Evolutionary conservation across 257 asterid genomes (phyloP), one percentile per base, ranked within the genome.

Genomic region (Asclepias syriaca): DNA sequence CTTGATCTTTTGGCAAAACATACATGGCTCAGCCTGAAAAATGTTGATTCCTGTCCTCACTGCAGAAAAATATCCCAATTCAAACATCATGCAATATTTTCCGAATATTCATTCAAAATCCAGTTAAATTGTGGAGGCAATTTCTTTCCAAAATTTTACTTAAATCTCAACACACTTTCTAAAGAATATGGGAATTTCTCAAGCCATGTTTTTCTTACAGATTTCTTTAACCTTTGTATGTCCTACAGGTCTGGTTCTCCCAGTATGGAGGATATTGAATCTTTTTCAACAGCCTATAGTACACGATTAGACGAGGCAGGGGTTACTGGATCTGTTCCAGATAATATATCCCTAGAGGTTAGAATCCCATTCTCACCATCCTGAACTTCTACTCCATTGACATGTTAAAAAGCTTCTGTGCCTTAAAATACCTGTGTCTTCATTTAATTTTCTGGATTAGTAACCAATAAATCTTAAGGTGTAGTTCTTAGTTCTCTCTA

Each of bases 211-310:
- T 43, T 43, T 43, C 48, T 43, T 43, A 11, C 48, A 43, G 48
- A 43, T 43, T 0, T 43, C 2, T 45, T 65, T 66, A 58, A 55
- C n/a, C 65, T 56, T 43, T 73, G 2, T 32, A 34, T 65, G 58
- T 48, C 29, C 32, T 11, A 12, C 91, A 93, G 98, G 86, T 93
- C 95, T 68, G 96, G 98, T 74, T 89, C 98, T 81, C 98, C 98
- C 19, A 78, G 16, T 75, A 84, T 93, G 93, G 54, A 59, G 65
- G 98, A 93, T 72, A 84, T 90, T 29, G 98, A 93, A 85, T 88
- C 84, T 68, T 93, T 93, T 87, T 79, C 97, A 54, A 81, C 60
- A 48, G 71, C 84, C 70, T 93, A 83, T 64, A 85, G 90, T 79
- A 77, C 77, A 29, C 84, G 80, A 61, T 94, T 93, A 29, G 94